These are phyloP conservation scores for Pseudocercospora crystallina DNA, from an alignment of 2,329 filamentous ascomycete genomes.

Conservation along the genomic window DNA sequence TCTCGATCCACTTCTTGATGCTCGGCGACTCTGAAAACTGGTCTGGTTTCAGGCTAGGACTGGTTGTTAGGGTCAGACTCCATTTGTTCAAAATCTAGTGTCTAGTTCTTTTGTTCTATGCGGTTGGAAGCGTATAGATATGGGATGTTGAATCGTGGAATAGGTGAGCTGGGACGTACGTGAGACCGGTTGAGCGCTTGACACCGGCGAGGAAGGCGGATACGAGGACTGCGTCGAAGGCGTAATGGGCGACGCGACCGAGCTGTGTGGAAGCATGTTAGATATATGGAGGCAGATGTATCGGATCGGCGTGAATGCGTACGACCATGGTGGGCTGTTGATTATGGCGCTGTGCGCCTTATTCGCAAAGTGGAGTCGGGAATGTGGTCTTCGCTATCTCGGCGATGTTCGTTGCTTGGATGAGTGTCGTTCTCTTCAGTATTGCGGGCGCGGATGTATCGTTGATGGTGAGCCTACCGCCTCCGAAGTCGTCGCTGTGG, in stretches of 20 bases:
- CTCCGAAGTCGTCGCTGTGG: no score
- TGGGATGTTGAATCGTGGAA: background rate
- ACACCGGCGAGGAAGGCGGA: slow-evolving; percentile 96
- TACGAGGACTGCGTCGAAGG: slow-evolving; percentile 93
- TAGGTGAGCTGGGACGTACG: slow-evolving; percentile 64
- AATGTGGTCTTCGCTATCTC: no score
- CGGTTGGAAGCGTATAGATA: no score
- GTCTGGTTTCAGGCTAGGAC: slow-evolving; percentile 83
- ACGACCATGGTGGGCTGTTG: slow-evolving; percentile 11
- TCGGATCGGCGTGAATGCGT: background rate
- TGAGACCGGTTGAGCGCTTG: slow-evolving; percentile 94
- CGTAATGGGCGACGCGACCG: slow-evolving; percentile 89
- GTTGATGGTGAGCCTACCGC: no score
- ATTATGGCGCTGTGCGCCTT: background rate
- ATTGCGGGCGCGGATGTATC: no score
- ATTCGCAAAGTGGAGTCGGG: no score
- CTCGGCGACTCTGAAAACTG: slow-evolving; percentile 80
- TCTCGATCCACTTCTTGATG: slow-evolving; percentile 83
- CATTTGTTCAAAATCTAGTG: background rate
- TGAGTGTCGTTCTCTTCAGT: no score
- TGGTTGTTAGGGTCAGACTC: slow-evolving; percentile 49
- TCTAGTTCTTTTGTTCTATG: no score
- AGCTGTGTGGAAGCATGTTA: slow-evolving; percentile 74
- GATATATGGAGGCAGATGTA: background rate
- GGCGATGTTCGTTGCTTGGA: no score